A percentile compares a stretch with the other conserved stretches of the same genome.
Evolutionary conservation across 2,329 filamentous ascomycete species (phyloP).

Genomic region (Blastomyces emzantsi): DNA sequence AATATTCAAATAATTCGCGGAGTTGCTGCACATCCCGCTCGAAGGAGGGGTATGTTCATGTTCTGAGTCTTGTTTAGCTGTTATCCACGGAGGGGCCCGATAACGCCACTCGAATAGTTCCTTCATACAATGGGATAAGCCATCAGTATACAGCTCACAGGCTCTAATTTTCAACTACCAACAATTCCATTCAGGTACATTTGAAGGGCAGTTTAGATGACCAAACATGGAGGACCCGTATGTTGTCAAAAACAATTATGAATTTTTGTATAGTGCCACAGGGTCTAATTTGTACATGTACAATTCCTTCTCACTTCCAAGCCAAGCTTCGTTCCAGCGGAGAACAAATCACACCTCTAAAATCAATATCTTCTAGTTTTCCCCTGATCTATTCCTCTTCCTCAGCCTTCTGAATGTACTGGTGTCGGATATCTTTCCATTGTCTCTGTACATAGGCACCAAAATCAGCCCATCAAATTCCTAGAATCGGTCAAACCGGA

Average conservation of each 20-base stretch:
- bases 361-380: not conserved
- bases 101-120: not conserved
- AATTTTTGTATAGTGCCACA: constrained; percentile 3
- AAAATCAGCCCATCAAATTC: constrained; percentile 14
- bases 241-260: not conserved
- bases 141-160: no score
- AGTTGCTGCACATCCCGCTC: not conserved
- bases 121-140: no score
- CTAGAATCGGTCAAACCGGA: constrained; percentile 1
- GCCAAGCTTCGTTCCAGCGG: not conserved
- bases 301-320: not conserved
- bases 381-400: constrained; percentile 41
- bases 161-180: no score
- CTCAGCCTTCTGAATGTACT: constrained; percentile 65
- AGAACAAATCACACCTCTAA: not conserved
- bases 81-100: not conserved
- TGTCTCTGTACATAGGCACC: constrained; percentile 57
- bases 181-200: not conserved
- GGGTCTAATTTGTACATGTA: constrained; percentile 6
- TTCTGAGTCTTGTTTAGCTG: not conserved
- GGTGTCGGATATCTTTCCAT: constrained; percentile 99
- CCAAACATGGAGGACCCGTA: not conserved
- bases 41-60: not conserved
- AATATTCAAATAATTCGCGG: not conserved
- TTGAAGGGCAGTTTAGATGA: not conserved